Base-by-base conservation (phyloP, 2,329 filamentous ascomycete genomes). In the Furcasterigmium furcatum region DNA sequence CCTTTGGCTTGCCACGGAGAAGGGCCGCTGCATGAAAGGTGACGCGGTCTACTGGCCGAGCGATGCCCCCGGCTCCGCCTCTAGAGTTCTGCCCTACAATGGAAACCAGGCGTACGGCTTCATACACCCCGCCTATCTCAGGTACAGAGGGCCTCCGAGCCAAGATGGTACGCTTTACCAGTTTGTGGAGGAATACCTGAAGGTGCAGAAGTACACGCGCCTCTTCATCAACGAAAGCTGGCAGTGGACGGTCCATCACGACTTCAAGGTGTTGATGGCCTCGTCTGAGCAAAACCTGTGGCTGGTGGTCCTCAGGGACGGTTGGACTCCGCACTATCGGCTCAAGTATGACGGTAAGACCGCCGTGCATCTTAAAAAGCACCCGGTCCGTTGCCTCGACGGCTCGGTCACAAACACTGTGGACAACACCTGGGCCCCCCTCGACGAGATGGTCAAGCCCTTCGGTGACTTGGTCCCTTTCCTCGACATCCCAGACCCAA, bases 261-360 rank as follows among this genome's bases (percentile, higher is more conserved):
- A 44, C 32, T 39, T 44, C 34, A 44, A 19, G 12, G 9, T 16
- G 9, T 10, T 44, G 3, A 25, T 29, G 34, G 19, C 25, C 30
- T 20, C 13, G 2, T 13, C 14, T 16, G 30, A 32, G 14, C 7
- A 32, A 8, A 32, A 32, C 12, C 18, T 32, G 12, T 48, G 43
- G 43, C 39, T 48, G 4, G 27, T 20, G 18, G 10, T 48, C 10
- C 43, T 48, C 38, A 44, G 39, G 13, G 43, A 48, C 18, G 46
- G 43, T 10, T 48, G 46, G 46, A n/a, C 9, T 5, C 7, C 9
- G 7, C 18, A 32, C 30, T 7, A 32, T n/a, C n/a, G n/a, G n/a
- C n/a, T n/a, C n/a, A n/a, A n/a, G n/a, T n/a, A n/a, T n/a, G n/a
- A n/a, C n/a, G n/a, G n/a, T n/a, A n/a, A n/a, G n/a, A n/a, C n/a